Evolutionary conservation across 2,329 filamentous ascomycete genomes (phyloP).

Genomic region (Clarireedia paspali): DNA sequence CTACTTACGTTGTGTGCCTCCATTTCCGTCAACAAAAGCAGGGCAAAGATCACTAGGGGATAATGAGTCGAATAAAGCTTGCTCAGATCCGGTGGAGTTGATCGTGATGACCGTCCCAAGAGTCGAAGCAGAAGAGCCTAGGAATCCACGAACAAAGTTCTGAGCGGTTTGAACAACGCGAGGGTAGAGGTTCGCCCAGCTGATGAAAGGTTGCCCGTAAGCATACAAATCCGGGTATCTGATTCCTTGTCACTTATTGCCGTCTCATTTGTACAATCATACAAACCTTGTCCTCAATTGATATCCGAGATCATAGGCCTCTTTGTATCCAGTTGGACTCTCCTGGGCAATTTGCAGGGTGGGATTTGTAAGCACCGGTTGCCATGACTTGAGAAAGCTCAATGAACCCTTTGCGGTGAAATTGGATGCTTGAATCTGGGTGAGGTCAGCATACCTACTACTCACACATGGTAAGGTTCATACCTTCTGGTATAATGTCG

Average conservation of each 20-base stretch:
- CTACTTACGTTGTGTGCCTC: constrained; percentile 32
- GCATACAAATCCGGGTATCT: constrained; percentile 41
- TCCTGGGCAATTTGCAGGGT: constrained; percentile 49
- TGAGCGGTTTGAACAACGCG: constrained; percentile 55
- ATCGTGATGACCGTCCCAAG: constrained; percentile 51
- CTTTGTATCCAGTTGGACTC: constrained; percentile 55
- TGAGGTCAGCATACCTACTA: too few species aligned
- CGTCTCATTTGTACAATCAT: too few species aligned
- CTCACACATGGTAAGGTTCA: too few species aligned
- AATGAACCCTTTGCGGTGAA: constrained; percentile 47
- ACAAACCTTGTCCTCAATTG: constrained; percentile 34
- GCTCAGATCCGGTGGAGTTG: constrained; percentile 43
- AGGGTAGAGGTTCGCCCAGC: constrained; percentile 61
- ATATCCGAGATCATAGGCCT: constrained; percentile 49
- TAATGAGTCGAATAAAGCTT: constrained; percentile 53
- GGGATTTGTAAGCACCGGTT: constrained; percentile 47
- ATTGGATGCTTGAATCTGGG: constrained; percentile 43
- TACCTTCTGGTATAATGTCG: background rate
- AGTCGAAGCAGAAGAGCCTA: constrained; percentile 46
- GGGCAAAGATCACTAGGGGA: constrained; percentile 57
- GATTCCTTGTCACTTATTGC: too few species aligned
- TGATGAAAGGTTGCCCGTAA: constrained; percentile 39
- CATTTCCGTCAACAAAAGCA: constrained; percentile 46
- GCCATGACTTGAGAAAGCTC: constrained; percentile 51
- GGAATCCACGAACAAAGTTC: constrained; percentile 53